These are phyloP conservation scores for Biscogniauxia sp. DNA, from an alignment of 2,329 filamentous ascomycete species.

Conservation along the genomic window DNA sequence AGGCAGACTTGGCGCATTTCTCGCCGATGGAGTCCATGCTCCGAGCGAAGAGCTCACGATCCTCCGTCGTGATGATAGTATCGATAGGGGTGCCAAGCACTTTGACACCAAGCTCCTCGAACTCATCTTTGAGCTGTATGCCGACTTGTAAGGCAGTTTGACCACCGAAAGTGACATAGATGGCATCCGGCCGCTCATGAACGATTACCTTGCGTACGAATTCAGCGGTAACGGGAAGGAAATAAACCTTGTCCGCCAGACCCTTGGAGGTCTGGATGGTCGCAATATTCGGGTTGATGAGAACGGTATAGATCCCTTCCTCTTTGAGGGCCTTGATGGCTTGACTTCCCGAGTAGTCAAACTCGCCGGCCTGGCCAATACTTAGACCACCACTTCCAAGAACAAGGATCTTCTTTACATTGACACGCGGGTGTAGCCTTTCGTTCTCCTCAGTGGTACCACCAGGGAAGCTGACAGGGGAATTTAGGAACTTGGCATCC, in stretches of 20 bases:
- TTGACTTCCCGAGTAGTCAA: conserved; percentile 97
- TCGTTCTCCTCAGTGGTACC: conserved; percentile 78
- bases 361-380: conserved; percentile 97
- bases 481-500: conserved; percentile 63
- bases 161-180: conserved; percentile 96
- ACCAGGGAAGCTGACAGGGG: conserved; percentile 83
- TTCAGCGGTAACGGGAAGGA: conserved; percentile 92
- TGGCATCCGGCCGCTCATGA: conserved; percentile 91
- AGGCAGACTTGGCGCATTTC: conserved; percentile 96
- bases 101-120: conserved; percentile 85
- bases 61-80: conserved; percentile 97
- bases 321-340: conserved; percentile 98
- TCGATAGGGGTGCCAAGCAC: conserved; percentile 96
- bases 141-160: conserved; percentile 96
- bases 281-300: conserved; percentile 99
- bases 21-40: conserved; percentile 98
- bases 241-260: conserved; percentile 97
- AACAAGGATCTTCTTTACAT: conserved; percentile 91
- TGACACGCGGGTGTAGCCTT: conserved; percentile 71
- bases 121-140: conserved; percentile 96
- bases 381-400: conserved; percentile 92
- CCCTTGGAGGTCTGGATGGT: conserved; percentile 99
- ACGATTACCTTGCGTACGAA: conserved; percentile 97
- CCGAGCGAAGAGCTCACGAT: conserved; percentile 93
- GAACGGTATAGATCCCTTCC: conserved; percentile 93